These are phyloP conservation scores for Limonium bicolor DNA, from an alignment of 148 eudicot genomes.

Conservation along the genomic window DNA sequence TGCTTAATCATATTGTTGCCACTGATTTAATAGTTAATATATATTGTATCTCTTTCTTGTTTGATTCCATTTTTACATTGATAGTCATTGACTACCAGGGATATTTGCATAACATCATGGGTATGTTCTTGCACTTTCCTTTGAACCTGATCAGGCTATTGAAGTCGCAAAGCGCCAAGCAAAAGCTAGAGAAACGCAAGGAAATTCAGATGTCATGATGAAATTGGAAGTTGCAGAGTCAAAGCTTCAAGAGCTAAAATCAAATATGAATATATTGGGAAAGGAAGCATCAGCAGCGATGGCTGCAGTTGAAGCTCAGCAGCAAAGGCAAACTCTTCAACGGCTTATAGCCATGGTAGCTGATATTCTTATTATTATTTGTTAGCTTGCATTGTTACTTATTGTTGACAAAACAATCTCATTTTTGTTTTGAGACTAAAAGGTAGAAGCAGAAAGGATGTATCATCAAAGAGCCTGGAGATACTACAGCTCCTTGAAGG, in stretches of 20 bases:
- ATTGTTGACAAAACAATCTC: neutral
- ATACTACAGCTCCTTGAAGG: conserved; percentile 88
- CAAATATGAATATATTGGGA: conserved; percentile 66
- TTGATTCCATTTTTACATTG: no score
- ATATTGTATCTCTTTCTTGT: no score
- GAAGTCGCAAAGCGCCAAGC: conserved; percentile 87
- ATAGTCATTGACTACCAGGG: no score
- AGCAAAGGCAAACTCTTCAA: conserved; percentile 87
- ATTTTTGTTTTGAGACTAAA: conserved; percentile 6
- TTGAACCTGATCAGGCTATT: conserved; percentile 80
- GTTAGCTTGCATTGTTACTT: neutral
- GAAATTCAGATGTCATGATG: conserved; percentile 61
- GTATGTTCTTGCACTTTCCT: conserved; percentile 8
- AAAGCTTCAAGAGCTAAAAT: conserved; percentile 77
- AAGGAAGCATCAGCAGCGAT: conserved; percentile 95
- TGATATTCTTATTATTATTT: neutral
- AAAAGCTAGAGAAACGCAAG: conserved; percentile 60
- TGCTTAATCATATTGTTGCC: no score
- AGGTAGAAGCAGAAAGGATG: conserved; percentile 90
- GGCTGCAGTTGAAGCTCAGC: conserved; percentile 98
- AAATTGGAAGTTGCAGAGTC: conserved; percentile 82
- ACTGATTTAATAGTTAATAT: no score
- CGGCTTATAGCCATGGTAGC: conserved; percentile 76
- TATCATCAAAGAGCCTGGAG: conserved; percentile 90
- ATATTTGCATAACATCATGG: neutral